Evolutionary conservation across 2,329 filamentous ascomycete genomes (phyloP), one percentile per base, ranked within the genome.

Genomic region (Nigrospora sphaerica): DNA sequence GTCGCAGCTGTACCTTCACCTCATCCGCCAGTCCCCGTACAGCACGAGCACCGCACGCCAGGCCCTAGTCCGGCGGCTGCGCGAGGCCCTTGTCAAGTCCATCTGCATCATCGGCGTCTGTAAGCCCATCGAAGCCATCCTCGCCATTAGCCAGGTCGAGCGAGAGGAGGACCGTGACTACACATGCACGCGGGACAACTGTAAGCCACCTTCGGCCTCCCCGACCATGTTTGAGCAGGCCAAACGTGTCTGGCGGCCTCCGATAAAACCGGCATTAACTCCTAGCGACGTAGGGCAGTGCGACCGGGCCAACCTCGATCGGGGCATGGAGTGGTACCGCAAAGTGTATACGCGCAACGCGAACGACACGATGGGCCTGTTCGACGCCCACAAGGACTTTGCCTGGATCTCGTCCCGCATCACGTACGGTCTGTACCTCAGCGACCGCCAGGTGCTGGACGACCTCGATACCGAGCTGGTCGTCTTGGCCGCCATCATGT

Each of bases 31-130:
- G 49, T 70, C 75, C 0, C 60, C 69, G 36, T 74, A 69, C 53
- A 53, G 63, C 1, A 71, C 68, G 1, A 50, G 72, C 0, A 63
- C 62, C 1, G 59, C 70, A 13, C 69, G 77, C 12, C 62, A 78
- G 54, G 59, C 57, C 0, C 63, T 81, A 9, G 64, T 80, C 46
- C 69, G 72, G 2, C 64, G 75, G 3, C 54, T 81, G 2, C 71
- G 81, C 38, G 81, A 85, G 60, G 72, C 71, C 0, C 64, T 85
- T 12, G 60, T 85, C 48, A 83, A 85, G 61, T 63, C 71, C n/a
- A 68, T 80, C 12, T 66, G 68, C 12, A 65, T 84, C 2, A 70
- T 81, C 14, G 81, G 81, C 1, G 77, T 84, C 1, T 81, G 77
- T 60, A 83, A 81, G 55, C 78, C 80, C 9, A 61, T 85, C 5